These are phyloP conservation scores for Cytospora schulzeri DNA, from an alignment of 2,329 filamentous ascomycete genomes.

Conservation along the genomic window DNA sequence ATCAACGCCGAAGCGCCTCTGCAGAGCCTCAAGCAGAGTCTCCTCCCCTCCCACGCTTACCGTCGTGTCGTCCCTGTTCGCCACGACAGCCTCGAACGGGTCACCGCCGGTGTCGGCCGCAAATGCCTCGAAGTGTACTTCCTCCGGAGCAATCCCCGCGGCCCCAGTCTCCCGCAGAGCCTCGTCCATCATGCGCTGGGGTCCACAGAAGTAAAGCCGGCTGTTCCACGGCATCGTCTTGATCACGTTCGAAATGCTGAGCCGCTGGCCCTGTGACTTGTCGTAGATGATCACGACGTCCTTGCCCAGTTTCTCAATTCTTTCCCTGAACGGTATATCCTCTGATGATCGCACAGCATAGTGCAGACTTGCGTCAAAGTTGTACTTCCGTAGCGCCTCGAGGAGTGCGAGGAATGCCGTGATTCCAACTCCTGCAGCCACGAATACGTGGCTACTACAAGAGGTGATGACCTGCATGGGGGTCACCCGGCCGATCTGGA, in stretches of 20 bases:
- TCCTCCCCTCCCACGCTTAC: constrained; percentile 52
- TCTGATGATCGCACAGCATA: constrained; percentile 56
- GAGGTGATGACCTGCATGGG: constrained; percentile 48
- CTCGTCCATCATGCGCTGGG: constrained; percentile 57
- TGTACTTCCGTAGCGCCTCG: constrained; percentile 44
- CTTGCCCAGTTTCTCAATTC: constrained; percentile 44
- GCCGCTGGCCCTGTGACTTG: constrained; percentile 50
- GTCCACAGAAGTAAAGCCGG: constrained; percentile 64
- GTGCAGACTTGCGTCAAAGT: constrained; percentile 57
- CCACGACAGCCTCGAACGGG: constrained; percentile 60
- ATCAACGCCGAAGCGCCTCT: constrained; percentile 42
- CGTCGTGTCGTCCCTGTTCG: constrained; percentile 40
- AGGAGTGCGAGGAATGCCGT: constrained; percentile 63
- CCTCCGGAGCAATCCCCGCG: constrained; percentile 48
- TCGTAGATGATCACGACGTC: constrained; percentile 55
- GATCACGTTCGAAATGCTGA: constrained; percentile 54
- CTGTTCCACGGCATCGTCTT: constrained; percentile 52
- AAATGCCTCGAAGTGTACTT: constrained; percentile 65
- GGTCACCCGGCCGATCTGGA: constrained; percentile 56
- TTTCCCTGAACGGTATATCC: constrained; percentile 58
- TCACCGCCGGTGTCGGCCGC: constrained; percentile 55
- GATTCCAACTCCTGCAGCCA: constrained; percentile 66
- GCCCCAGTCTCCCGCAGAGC: constrained; percentile 44
- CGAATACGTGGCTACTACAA: constrained; percentile 62
- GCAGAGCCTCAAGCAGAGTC: constrained; percentile 52